Base-by-base conservation (phyloP, 305 asterid species). In the Solanum hybrid region DNA sequence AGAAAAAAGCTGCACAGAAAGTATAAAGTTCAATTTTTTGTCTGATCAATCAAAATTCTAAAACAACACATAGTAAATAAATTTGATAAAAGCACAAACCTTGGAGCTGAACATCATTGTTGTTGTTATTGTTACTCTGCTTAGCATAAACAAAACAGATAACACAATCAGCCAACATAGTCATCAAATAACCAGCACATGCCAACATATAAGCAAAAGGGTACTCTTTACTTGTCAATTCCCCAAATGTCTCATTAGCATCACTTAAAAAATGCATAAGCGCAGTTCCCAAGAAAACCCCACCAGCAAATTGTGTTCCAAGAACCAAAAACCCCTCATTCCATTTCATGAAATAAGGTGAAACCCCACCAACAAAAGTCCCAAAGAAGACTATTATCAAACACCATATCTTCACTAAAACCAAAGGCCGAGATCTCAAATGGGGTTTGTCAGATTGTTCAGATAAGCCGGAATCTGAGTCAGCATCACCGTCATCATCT, bases 251-350 rank as follows among this genome's bases (percentile, higher is more conserved):
- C 90, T 92, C 97, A 78, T 96, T 95, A 7, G 99, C 92, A 93
- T 97, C 99, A 83, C 98, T 96, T 92, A 97, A 74, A 89, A 97
- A 97, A 94, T 97, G 98, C 98, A 97, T 97, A 94, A 96, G 35
- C 34, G 99, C 95, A 4, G 98, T 96, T 51, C 98, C 99, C 86
- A 96, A 73, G 77, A 96, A 97, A 69, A 97, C 99, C 80, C 99
- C 99, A 87, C 98, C 99, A 4, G 99, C 98, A 73, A 97, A 97
- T 90, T 97, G 99, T 28, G 99, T 96, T 6, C 99, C 99, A 8
- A 95, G 26, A 6, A 95, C 92, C 92, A 97, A 92, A 86, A 97
- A 96, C 8, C 93, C 96, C 91, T 97, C 99, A 93, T 95, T 97
- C 99, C 98, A 95, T 69, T 94, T 95, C 93, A 96, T 84, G 91